These are phyloP conservation scores for Starmera caribaea DNA, from an alignment of 805 yeast species.

Conservation along the genomic window DNA sequence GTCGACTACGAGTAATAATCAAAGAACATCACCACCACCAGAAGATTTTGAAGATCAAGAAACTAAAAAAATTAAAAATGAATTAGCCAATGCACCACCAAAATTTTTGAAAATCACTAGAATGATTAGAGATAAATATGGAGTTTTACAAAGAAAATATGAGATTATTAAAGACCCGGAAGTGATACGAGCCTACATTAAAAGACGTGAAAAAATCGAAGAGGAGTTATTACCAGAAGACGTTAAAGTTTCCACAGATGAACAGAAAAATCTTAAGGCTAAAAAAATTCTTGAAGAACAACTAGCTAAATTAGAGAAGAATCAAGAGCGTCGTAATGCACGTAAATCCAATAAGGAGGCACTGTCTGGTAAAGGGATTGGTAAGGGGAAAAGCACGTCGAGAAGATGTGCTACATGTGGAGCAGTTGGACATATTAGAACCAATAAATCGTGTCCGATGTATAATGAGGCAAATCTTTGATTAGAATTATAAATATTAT, in stretches of 20 bases:
- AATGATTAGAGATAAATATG: conserved; percentile 74
- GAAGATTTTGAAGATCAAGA: background rate
- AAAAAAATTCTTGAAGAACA: conserved; percentile 73
- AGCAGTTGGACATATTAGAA: conserved; percentile 87
- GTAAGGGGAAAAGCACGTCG: conserved; percentile 33
- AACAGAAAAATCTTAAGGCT: conserved; percentile 70
- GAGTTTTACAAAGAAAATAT: conserved; percentile 71
- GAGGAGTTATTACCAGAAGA: conserved; percentile 68
- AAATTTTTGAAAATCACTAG: conserved; percentile 60
- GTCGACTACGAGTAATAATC: conserved; percentile 4
- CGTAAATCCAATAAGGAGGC: conserved; percentile 41
- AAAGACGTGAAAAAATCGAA: conserved; percentile 49
- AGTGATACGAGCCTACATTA: conserved; percentile 76
- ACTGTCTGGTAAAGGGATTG: conserved; percentile 14
- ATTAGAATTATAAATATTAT: background rate
- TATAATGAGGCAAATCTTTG: conserved; percentile 38
- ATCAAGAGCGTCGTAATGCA: conserved; percentile 56
- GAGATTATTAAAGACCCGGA: conserved; percentile 79
- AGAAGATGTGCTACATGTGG: conserved; percentile 95
- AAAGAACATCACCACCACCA: background rate
- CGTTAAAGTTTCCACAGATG: conserved; percentile 70
- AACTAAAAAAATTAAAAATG: background rate
- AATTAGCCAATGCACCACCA: background rate
- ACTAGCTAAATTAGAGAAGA: conserved; percentile 71
- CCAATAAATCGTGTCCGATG: conserved; percentile 84